These are phyloP conservation scores for Tetracladium maxilliforme DNA, from an alignment of 2,329 filamentous ascomycete genomes.

Conservation along the genomic window DNA sequence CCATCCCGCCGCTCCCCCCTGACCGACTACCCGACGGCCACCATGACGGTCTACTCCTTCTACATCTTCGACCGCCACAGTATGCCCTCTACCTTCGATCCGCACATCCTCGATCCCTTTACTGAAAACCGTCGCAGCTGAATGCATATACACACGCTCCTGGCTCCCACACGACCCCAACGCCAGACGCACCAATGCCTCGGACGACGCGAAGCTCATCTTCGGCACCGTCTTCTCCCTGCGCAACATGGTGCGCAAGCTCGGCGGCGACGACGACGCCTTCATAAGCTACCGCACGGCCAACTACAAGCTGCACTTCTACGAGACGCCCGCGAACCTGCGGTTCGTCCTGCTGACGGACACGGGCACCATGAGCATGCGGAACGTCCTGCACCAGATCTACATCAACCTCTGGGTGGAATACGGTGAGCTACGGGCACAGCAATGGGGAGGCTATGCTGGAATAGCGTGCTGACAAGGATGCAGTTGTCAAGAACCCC, in stretches of 20 bases:
- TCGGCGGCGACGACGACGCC: constrained; percentile 85
- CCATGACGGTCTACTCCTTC: constrained; percentile 92
- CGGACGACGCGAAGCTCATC: constrained; percentile 89
- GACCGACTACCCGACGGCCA: constrained; percentile 9
- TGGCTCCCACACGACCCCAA: constrained; percentile 48
- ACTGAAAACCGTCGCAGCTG: constrained; percentile 41
- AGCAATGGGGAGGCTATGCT: not conserved
- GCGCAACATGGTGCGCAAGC: constrained; percentile 90
- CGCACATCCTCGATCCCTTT: constrained; percentile 2
- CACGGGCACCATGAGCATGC: constrained; percentile 75
- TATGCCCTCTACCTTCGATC: constrained; percentile 25
- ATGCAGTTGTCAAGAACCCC: constrained; percentile 63
- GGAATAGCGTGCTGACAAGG: too few relatives aligned
- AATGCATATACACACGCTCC: constrained; percentile 89
- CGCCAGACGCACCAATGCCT: constrained; percentile 29
- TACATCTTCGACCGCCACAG: constrained; percentile 99
- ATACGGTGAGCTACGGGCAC: constrained; percentile 60
- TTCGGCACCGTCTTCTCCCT: constrained; percentile 95
- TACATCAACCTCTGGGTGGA: constrained; percentile 98
- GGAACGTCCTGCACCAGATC: constrained; percentile 91
- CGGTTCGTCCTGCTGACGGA: constrained; percentile 97
- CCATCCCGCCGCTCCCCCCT: too few relatives aligned
- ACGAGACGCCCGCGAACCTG: constrained; percentile 90
- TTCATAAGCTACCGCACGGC: constrained; percentile 89
- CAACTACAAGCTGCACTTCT: constrained; percentile 97